Evolutionary conservation across 345 rosid species (phyloP), one percentile per base, ranked within the genome.

Genomic region (Linum lewisii): DNA sequence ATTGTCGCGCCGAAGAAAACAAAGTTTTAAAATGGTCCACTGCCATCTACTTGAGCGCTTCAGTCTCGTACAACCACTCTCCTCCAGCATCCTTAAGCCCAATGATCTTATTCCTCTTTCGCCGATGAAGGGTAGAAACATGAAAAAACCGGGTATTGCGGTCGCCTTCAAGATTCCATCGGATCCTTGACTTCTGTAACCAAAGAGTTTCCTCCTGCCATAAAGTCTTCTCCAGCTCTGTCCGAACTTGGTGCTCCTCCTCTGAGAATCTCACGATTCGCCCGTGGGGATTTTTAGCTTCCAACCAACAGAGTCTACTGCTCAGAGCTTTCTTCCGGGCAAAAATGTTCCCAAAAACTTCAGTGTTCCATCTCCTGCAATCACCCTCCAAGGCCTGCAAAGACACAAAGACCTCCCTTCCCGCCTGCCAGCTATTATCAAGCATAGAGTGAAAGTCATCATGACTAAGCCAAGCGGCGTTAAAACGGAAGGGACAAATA

Each of bases 221-320:
- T 11, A 54, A 8, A 13, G 23, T 23, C 0, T 7, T 5, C 15
- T 54, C 29, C 16, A 20, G 26, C 9, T 7, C 57, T 16, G 15
- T 18, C 16, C 26, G 20, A 1, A 21, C 13, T 6, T 2, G 1
- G 2, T 13, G 7, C 0, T 54, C 57, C 24, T 11, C 11, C 1
- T 13, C 3, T 5, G 16, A 24, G 9, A 21, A 3, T 5, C 24
- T 7, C 8, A 1, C n/a, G 0, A 8, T 20, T 2, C 8, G 7
- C 1, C 26, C 1, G 0, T 0, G 1, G 0, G 21, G 25, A 7
- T n/a, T 5, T 1, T 2, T 5, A 0, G 1, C 7, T 13, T 54
- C 16, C 0, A 54, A 7, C 22, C 25, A 13, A 20, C 57, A 1
- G 1, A 54, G 15, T 2, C 57, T 2, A 1, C 0, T 3, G 2